These are phyloP conservation scores for Naganishia randhawae DNA, from an alignment of 768 basidiomycete species.

Conservation along the genomic window DNA sequence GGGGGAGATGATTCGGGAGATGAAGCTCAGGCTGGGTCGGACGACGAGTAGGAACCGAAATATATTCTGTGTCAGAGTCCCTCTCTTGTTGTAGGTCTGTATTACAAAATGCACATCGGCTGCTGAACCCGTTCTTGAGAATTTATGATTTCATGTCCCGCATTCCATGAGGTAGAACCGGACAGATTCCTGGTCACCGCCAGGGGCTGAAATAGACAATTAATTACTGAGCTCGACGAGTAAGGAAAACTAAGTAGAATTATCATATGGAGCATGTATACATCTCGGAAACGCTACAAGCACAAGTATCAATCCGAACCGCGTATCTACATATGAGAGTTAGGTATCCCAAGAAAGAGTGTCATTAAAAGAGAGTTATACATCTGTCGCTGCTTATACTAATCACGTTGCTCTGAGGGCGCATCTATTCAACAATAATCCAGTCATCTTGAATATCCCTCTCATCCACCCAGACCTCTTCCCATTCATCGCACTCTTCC, in stretches of 20 bases:
- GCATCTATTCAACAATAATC: conserved; percentile 25
- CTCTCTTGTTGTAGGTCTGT: not conserved
- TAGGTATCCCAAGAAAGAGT: conserved; percentile 13
- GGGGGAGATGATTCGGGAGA: conserved; percentile 27
- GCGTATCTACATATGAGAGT: conserved; percentile 4
- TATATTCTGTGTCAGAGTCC: not conserved
- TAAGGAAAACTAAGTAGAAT: not conserved
- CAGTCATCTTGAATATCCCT: conserved; percentile 27
- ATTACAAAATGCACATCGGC: not conserved
- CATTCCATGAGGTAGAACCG: too few species aligned
- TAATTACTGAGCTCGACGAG: too few species aligned
- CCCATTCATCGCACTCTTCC: conserved; percentile 27
- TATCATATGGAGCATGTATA: conserved; percentile 15
- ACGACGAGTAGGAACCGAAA: not conserved
- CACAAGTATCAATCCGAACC: not conserved
- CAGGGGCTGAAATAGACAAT: too few species aligned
- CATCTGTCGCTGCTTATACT: not conserved
- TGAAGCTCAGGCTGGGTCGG: conserved; percentile 6
- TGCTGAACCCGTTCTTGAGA: not conserved
- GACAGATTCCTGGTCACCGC: too few species aligned
- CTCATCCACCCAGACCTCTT: conserved; percentile 30
- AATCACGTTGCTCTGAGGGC: not conserved
- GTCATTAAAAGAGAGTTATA: conserved; percentile 15
- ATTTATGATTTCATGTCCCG: too few species aligned
- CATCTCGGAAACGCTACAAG: conserved; percentile 6